These are phyloP conservation scores for Petunia secreta DNA, from an alignment of 257 asterid genomes.

Conservation along the genomic window DNA sequence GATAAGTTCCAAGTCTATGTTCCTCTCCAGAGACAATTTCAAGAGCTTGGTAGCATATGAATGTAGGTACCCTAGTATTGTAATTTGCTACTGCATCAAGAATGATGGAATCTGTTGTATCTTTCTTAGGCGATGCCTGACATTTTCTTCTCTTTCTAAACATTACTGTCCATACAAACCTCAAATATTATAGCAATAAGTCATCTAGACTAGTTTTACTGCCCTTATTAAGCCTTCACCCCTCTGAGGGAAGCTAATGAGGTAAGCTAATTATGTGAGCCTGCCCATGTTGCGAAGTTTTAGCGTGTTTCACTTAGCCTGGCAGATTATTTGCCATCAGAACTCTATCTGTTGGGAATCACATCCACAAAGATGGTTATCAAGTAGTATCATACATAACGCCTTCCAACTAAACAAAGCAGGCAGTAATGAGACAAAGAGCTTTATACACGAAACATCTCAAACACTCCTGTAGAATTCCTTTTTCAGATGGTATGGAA, in stretches of 20 bases:
- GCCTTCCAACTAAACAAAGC: constrained; percentile 3
- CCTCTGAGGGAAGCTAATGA: constrained; percentile 13
- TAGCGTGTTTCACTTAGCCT: not conserved
- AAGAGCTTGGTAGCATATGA: not conserved
- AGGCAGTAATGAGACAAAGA: not conserved
- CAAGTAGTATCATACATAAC: not conserved
- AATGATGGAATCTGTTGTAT: not conserved
- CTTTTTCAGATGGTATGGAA: not conserved
- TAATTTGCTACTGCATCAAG: not conserved
- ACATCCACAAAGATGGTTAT: not conserved
- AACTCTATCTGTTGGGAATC: constrained; percentile 8
- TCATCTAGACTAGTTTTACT: constrained; percentile 6
- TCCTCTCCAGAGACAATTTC: constrained; percentile 19
- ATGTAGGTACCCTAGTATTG: not conserved
- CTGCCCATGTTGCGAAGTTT: not conserved
- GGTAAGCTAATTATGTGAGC: not conserved
- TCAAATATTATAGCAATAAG: not conserved
- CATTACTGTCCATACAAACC: constrained; percentile 17
- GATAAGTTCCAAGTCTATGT: constrained; percentile 13
- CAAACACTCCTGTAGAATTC: not conserved
- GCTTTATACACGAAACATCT: constrained; percentile 1
- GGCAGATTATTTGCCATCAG: not conserved
- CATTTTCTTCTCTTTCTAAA: constrained; percentile 15
- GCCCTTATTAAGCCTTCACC: not conserved
- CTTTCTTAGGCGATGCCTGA: constrained; percentile 1